Conservation (phyloP, 352 stramenopile genomes). For the Salisapilia sapeloensis region DNA sequence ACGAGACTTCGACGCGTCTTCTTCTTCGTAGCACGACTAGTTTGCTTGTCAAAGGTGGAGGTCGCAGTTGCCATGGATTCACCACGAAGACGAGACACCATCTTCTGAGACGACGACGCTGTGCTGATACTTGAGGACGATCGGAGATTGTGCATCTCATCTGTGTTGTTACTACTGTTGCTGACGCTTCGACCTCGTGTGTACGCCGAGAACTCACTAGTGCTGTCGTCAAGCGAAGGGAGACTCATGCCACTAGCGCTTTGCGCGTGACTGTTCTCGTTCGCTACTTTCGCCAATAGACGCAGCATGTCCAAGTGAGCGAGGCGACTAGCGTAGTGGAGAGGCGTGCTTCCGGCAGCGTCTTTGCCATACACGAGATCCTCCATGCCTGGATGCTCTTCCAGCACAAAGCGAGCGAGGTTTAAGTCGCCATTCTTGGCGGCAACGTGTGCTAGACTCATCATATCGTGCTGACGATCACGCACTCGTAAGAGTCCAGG, state of each 20-base stretch:
- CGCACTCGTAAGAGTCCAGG: slow-evolving; percentile 66
- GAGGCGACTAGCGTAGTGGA: slow-evolving; percentile 67
- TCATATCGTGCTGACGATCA: slow-evolving; percentile 60
- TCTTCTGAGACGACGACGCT: slow-evolving; percentile 4
- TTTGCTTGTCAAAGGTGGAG: too few relatives aligned
- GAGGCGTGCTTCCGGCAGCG: slow-evolving; percentile 52
- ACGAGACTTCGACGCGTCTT: slow-evolving; percentile 42
- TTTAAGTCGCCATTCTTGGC: slow-evolving; percentile 77
- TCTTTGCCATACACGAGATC: slow-evolving; percentile 75
- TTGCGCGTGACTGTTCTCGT: slow-evolving; percentile 57
- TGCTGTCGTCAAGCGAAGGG: slow-evolving; percentile 11
- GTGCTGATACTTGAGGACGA: slow-evolving; percentile 7
- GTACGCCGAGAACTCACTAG: slow-evolving; percentile 4
- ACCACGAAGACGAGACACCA: slow-evolving; percentile 10
- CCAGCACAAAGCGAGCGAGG: slow-evolving; percentile 61
- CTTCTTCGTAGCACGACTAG: slow-evolving; percentile 15
- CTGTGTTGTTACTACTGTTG: slow-evolving; percentile 35
- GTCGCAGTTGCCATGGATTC: slow-evolving; percentile 28
- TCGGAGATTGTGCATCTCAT: slow-evolving; percentile 40
- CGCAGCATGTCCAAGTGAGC: slow-evolving; percentile 77
- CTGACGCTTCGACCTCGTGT: slow-evolving; percentile 39
- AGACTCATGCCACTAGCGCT: slow-evolving; percentile 12
- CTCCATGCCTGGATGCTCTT: slow-evolving; percentile 68
- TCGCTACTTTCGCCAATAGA: slow-evolving; percentile 66
- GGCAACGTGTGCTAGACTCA: slow-evolving; percentile 80